Evolutionary conservation across 2,329 filamentous ascomycete species (phyloP), one percentile per base, ranked within the genome.

Genomic region (Boeremia lycopersici): DNA sequence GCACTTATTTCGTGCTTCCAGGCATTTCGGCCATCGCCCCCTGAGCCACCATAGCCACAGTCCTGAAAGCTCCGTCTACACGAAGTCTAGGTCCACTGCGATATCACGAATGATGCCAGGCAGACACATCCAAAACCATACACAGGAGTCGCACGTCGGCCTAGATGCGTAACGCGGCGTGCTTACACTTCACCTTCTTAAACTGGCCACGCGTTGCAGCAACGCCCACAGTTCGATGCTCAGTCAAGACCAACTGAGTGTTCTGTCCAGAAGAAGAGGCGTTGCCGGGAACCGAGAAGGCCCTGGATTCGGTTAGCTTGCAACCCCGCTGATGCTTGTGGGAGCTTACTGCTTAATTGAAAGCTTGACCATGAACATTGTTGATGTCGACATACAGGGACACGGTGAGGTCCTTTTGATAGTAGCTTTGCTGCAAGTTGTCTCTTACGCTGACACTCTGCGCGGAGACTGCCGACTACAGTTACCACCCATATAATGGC

Each of bases 321-420:
- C 38, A 33, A 31, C 40, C 40, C 52, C 52, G 40, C 51, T 48
- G 51, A 54, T 48, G 51, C 48, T 45, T 45, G 39, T 45, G 28
- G 38, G 38, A 40, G 43, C 52, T 49, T 54, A 49, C 48, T 30
- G 15, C 29, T 34, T 30, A 28, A 45, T 17, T 19, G 4, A 36
- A 54, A 49, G 52, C 52, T 54, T 54, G 52, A 19, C 44, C 25
- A 26, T 15, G 6, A 31, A 34, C 17, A 13, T 35, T 19, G 6
- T 35, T 19, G 6, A 34, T 8, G 23, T 29, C 3, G 28, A 11
- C 19, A 2, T 25, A 3, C 7, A 6, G 7, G n/a, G 31, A 34
- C 9, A 33, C 4, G 6, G 33, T 6, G 33, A 17, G 33, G 19
- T 23, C 19, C 19, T 5, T 23, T 23, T 2, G 19, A 23, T 5